A percentile compares a stretch with the other conserved stretches of the same genome.
Evolutionary conservation across 2,329 filamentous ascomycete genomes (phyloP).

Genomic region (Trichophyton benhamiae): DNA sequence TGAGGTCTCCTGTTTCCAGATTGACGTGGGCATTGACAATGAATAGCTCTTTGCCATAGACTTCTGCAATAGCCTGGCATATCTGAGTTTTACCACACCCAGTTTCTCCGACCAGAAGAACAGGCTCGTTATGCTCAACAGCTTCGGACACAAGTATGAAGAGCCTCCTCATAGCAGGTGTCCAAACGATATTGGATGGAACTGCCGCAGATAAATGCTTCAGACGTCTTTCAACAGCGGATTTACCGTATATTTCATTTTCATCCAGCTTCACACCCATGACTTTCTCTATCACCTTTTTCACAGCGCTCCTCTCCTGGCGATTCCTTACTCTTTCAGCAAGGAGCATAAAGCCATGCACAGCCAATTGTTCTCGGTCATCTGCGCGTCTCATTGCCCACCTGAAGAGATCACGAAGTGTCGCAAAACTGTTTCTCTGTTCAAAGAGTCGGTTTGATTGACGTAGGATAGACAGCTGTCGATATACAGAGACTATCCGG

Average conservation of each 20-base stretch:
- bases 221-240: constrained; percentile 44
- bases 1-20: constrained; percentile 91
- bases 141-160: constrained; percentile 83
- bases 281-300: constrained; percentile 73
- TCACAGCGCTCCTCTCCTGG: constrained; percentile 74
- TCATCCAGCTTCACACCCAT: constrained; percentile 78
- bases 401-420: constrained; percentile 83
- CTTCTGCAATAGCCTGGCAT: constrained; percentile 79
- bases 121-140: constrained; percentile 79
- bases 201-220: constrained; percentile 26
- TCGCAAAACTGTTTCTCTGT: constrained; percentile 94
- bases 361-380: constrained; percentile 73
- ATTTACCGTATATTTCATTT: constrained; percentile 56
- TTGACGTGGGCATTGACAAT: constrained; percentile 98
- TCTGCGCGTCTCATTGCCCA: constrained; percentile 84
- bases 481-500: constrained; percentile 86
- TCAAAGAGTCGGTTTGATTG: constrained; percentile 90
- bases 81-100: constrained; percentile 97
- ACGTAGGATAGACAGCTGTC: constrained; percentile 75
- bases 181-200: constrained; percentile 66
- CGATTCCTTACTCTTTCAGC: constrained; percentile 87
- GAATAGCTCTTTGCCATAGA: constrained; percentile 60
- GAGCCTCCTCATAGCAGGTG: constrained; percentile 79
- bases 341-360: constrained; percentile 91
- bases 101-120: constrained; percentile 89